Conservation (phyloP, 2,329 filamentous ascomycete species). For the Aureobasidium sp. region DNA sequence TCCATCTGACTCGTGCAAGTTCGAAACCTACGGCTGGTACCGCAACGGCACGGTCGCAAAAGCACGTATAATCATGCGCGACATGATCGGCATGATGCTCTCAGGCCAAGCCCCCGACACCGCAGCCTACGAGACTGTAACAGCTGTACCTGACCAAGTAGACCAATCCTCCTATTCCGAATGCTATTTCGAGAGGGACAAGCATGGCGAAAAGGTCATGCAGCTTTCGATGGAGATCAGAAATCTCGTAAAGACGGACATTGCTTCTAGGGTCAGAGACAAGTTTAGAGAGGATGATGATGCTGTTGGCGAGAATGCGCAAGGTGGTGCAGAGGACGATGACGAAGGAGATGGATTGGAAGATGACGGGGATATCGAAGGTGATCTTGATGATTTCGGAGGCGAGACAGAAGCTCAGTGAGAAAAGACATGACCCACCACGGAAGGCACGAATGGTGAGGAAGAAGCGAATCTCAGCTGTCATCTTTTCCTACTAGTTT, state of each 20-base stretch:
- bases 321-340: conserved; percentile 11
- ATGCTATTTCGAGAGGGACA: conserved; percentile 7
- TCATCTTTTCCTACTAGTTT: background rate
- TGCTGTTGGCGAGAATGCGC: background rate
- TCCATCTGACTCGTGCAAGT: conserved; percentile 19
- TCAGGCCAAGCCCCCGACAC: conserved; percentile 27
- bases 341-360: conserved; percentile 7
- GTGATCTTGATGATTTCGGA: conserved; percentile 14
- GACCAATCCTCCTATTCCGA: background rate
- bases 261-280: conserved; percentile 1
- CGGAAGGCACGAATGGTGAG: background rate
- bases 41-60: conserved; percentile 75
- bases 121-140: conserved; percentile 19
- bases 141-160: conserved; percentile 1
- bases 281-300: background rate
- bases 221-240: conserved; percentile 9
- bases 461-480: background rate
- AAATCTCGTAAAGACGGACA: conserved; percentile 8
- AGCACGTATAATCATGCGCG: conserved; percentile 78
- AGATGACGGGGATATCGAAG: conserved; percentile 14
- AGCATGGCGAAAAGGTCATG: conserved; percentile 11
- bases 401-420: conserved; percentile 8
- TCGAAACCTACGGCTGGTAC: conserved; percentile 68
- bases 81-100: conserved; percentile 57
- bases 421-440: background rate